These are phyloP conservation scores for Leptographium radiaticola DNA, from an alignment of 2,329 filamentous ascomycete genomes.

Conservation along the genomic window DNA sequence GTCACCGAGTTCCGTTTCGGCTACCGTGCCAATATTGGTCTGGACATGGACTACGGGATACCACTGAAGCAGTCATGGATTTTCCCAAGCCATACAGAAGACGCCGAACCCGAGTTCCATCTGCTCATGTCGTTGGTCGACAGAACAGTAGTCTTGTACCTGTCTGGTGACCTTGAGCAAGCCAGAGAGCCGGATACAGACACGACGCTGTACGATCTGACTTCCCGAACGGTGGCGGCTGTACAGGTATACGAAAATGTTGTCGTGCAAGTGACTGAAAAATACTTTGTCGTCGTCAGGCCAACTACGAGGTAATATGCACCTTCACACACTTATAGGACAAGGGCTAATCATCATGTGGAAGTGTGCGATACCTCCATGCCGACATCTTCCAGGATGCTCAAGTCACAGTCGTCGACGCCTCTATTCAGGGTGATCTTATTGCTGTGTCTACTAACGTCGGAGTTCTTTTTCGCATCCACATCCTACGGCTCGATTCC, in stretches of 20 bases:
- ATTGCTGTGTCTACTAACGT: slow-evolving; percentile 30
- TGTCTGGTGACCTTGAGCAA: slow-evolving; percentile 34
- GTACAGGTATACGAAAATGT: slow-evolving; percentile 21
- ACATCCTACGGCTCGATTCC: slow-evolving; percentile 22
- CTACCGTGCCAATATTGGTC: slow-evolving; percentile 52
- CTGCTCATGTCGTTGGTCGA: slow-evolving; percentile 37
- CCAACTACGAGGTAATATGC: slow-evolving; percentile 21
- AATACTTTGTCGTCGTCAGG: slow-evolving; percentile 26
- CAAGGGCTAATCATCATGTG: background rate
- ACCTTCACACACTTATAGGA: background rate
- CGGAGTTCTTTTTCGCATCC: slow-evolving; percentile 23
- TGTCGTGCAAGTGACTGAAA: slow-evolving; percentile 43
- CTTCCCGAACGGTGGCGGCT: slow-evolving; percentile 37
- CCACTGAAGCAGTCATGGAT: slow-evolving; percentile 41
- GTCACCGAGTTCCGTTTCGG: slow-evolving; percentile 59
- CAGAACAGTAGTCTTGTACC: slow-evolving; percentile 31
- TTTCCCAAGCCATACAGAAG: slow-evolving; percentile 20
- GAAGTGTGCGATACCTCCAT: slow-evolving; percentile 3
- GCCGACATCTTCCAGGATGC: slow-evolving; percentile 1
- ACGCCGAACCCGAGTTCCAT: slow-evolving; percentile 19
- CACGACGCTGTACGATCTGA: slow-evolving; percentile 34
- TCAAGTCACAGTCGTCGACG: slow-evolving; percentile 24
- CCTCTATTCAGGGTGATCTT: slow-evolving; percentile 23
- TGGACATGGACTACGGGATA: slow-evolving; percentile 38
- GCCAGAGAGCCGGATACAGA: slow-evolving; percentile 29